Conservation (phyloP, 2,329 filamentous ascomycete species). For the Phoma sp. region DNA sequence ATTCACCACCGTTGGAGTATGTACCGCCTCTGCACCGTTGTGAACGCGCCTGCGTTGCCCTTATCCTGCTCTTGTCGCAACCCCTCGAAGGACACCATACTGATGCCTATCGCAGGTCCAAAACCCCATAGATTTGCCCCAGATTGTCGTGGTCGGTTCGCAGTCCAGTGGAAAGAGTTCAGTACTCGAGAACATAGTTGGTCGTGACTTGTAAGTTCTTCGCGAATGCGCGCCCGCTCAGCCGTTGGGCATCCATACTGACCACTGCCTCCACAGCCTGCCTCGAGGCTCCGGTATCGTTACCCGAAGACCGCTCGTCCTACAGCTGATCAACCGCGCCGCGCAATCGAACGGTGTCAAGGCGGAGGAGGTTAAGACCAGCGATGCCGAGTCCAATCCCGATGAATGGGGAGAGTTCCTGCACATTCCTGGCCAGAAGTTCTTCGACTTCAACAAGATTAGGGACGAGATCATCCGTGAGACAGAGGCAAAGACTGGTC, state of each 20-base stretch:
- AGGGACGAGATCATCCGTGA: slow-evolving; percentile 96
- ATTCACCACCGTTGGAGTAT: slow-evolving; percentile 90
- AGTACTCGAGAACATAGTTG: slow-evolving; percentile 97
- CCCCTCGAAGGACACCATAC: slow-evolving; percentile 23
- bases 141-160: slow-evolving; percentile 97
- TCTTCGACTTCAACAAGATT: slow-evolving; percentile 97
- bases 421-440: slow-evolving; percentile 96
- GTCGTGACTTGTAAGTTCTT: slow-evolving; percentile 88
- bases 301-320: slow-evolving; percentile 90
- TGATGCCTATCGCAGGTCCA: slow-evolving; percentile 69
- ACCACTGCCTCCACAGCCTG: slow-evolving; percentile 63
- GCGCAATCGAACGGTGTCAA: slow-evolving; percentile 73
- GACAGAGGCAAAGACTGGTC: slow-evolving; percentile 94
- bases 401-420: slow-evolving; percentile 99
- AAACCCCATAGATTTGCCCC: slow-evolving; percentile 98
- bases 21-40: slow-evolving; percentile 40
- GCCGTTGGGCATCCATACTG: slow-evolving; percentile 29
- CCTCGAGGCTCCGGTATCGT: slow-evolving; percentile 98
- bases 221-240: neutral
- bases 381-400: slow-evolving; percentile 85
- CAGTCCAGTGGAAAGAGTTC: slow-evolving; percentile 99
- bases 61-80: slow-evolving; percentile 9
- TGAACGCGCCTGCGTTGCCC: slow-evolving; percentile 1
- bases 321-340: slow-evolving; percentile 93
- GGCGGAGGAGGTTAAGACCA: slow-evolving; percentile 65